Percentiles rank a stretch among this genome's conserved stretches.
Evolutionary conservation across 2,329 filamentous ascomycete species (phyloP).

Genomic region (Kalmusia sp.): DNA sequence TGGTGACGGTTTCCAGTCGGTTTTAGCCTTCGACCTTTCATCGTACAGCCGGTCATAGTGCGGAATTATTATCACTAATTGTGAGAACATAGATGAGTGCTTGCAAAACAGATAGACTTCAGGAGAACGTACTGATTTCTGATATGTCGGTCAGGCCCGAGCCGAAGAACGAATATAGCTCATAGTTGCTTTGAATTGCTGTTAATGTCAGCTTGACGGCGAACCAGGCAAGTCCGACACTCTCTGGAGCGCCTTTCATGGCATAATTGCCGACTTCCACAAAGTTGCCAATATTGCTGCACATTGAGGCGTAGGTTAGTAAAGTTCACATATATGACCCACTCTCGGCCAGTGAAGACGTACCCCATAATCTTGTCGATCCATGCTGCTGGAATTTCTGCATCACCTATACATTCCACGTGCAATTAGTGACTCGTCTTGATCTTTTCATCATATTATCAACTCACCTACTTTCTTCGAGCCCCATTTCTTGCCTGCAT

Average conservation of each 20-base stretch:
- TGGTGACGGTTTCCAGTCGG: constrained; percentile 16
- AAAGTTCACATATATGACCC: no score
- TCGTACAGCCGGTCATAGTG: constrained; percentile 25
- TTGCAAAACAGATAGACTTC: not conserved
- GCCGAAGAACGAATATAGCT: constrained; percentile 21
- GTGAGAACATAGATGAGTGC: not conserved
- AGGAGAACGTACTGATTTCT: constrained; percentile 14
- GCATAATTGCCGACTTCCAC: constrained; percentile 18
- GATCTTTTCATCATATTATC: no score
- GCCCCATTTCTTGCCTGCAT: constrained; percentile 1
- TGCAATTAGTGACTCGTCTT: no score
- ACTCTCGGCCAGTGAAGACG: no score
- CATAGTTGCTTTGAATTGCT: constrained; percentile 25
- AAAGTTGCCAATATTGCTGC: constrained; percentile 22
- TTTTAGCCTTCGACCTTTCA: constrained; percentile 15
- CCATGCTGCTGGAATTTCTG: not conserved
- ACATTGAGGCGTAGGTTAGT: no score
- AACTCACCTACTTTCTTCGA: constrained; percentile 1
- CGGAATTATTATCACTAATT: constrained; percentile 16
- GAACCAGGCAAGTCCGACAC: constrained; percentile 23
- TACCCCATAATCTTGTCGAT: not conserved
- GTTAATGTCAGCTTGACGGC: constrained; percentile 19
- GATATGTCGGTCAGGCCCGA: constrained; percentile 18
- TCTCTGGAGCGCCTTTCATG: constrained; percentile 23
- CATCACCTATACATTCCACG: no score